Evolutionary conservation across 257 asterid genomes (phyloP).

Genomic region (Solanum microdontum): DNA sequence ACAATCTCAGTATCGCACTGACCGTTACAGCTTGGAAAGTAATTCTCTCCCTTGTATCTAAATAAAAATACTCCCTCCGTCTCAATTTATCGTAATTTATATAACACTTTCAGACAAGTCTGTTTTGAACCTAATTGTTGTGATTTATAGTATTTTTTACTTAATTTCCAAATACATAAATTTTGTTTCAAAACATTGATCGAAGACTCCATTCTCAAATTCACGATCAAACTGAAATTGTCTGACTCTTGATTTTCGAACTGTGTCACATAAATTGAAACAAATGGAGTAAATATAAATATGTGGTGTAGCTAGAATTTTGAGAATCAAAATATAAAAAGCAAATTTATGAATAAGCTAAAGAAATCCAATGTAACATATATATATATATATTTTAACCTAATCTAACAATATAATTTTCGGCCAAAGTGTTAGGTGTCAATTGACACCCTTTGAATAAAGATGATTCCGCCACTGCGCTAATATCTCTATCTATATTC

Average conservation of each 20-base stretch:
- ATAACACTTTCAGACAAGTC: neutral
- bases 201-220: neutral
- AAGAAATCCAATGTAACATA: neutral
- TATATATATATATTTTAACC: neutral
- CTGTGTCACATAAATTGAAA: too few relatives aligned
- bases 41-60: neutral
- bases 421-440: neutral
- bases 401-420: neutral
- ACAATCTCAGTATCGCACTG: neutral
- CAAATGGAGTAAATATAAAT: neutral
- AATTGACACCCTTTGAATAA: neutral
- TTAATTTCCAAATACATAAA: too few relatives aligned
- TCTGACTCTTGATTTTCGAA: neutral
- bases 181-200: neutral
- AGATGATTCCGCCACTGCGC: neutral
- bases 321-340: neutral
- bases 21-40: neutral
- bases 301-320: neutral
- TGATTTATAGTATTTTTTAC: too few relatives aligned
- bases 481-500: neutral
- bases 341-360: neutral
- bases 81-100: too few relatives aligned
- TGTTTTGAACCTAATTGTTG: too few relatives aligned
- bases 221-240: neutral
- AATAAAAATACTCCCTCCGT: neutral